phyloP scores from a whole-genome alignment of 176 grass and related monocot species.

The Triticum dicoccoides region DNA sequence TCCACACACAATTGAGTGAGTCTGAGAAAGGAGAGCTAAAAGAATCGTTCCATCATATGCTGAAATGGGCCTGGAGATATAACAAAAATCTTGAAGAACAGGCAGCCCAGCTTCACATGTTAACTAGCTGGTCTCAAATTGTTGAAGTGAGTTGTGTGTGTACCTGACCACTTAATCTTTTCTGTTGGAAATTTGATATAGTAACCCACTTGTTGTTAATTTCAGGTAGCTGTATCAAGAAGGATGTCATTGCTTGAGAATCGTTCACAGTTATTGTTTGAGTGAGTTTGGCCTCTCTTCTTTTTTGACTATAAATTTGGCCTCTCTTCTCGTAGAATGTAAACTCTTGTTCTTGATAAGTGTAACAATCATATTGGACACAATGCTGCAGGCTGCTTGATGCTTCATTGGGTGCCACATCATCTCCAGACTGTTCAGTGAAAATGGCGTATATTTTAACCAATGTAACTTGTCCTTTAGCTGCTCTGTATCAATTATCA shows the following conservation, averaged over 20 bases:
- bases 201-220: not conserved
- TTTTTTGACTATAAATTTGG: no score
- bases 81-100: conserved; percentile 99
- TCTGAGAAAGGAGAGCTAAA: conserved; percentile 70
- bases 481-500: conserved; percentile 20
- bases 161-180: conserved; percentile 26
- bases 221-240: conserved; percentile 88
- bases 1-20: conserved; percentile 52
- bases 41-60: conserved; percentile 75
- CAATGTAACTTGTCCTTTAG: conserved; percentile 54
- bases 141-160: conserved; percentile 65
- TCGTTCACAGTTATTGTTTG: conserved; percentile 85
- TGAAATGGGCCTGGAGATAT: conserved; percentile 94
- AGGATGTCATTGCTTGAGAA: conserved; percentile 96
- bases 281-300: conserved; percentile 50
- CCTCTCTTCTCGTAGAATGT: conserved; percentile 4
- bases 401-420: conserved; percentile 83
- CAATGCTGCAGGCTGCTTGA: conserved; percentile 67
- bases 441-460: conserved; percentile 93
- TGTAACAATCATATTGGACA: conserved; percentile 23
- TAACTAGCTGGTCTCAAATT: conserved; percentile 95
- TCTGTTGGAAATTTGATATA: not conserved
- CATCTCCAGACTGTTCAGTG: conserved; percentile 88
- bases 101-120: conserved; percentile 93
- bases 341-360: not conserved